Conservation (phyloP, 73 alveolate genomes). For the Paramecium tetraurelia region DNA sequence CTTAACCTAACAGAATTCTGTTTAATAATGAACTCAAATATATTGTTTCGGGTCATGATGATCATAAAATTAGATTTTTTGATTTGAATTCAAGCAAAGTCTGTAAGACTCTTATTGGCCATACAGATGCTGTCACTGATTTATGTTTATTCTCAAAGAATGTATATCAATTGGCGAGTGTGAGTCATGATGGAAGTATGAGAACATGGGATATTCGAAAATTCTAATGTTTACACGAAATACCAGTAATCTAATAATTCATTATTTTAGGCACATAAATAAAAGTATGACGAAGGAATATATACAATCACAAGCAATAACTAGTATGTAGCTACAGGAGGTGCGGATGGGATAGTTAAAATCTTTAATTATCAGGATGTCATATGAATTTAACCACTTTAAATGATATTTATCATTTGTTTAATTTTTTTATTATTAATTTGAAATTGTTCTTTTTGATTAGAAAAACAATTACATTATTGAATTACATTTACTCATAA, state of each 20-base stretch:
- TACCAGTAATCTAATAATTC: slow-evolving; percentile 14
- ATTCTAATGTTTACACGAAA: slow-evolving; percentile 66
- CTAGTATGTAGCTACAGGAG: slow-evolving; percentile 33
- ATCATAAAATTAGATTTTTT: slow-evolving; percentile 60
- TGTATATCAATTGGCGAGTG: slow-evolving; percentile 62
- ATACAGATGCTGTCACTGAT: slow-evolving; percentile 73
- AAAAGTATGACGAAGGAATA: slow-evolving; percentile 55
- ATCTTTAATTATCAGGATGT: slow-evolving; percentile 37
- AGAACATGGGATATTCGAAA: slow-evolving; percentile 76
- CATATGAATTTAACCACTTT: not conserved
- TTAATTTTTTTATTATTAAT: not conserved
- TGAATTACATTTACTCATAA: not conserved
- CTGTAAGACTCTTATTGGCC: slow-evolving; percentile 55
- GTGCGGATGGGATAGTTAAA: slow-evolving; percentile 65
- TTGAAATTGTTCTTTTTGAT: not conserved
- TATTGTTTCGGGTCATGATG: slow-evolving; percentile 73
- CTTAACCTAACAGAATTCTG: slow-evolving; percentile 42
- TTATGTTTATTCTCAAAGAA: slow-evolving; percentile 58
- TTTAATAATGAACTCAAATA: slow-evolving; percentile 44
- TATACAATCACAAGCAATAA: not conserved
- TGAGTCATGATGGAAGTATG: slow-evolving; percentile 73
- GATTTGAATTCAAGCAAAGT: slow-evolving; percentile 65
- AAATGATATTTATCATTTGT: slow-evolving; percentile 7
- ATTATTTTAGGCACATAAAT: slow-evolving; percentile 43
- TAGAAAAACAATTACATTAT: not conserved